phyloP scores from a whole-genome alignment of 148 eudicot species.

The Rhododendron kiyosumense region DNA sequence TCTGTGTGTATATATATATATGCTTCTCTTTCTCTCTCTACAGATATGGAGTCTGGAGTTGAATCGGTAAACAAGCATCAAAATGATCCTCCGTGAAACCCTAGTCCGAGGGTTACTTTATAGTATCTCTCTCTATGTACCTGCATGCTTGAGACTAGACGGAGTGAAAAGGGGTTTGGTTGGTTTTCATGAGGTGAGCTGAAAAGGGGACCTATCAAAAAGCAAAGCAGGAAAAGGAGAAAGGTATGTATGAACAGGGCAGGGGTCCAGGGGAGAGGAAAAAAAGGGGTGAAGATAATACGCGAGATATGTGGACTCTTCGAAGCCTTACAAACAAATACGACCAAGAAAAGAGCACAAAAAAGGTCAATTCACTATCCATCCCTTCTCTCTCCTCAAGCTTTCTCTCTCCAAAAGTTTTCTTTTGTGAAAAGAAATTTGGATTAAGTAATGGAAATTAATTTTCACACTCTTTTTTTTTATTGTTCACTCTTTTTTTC shows the following conservation, averaged over 20 bases:
- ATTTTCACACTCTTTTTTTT: too few species aligned
- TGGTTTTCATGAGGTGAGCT: conserved; percentile 13
- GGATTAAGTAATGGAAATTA: not conserved
- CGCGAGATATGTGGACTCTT: conserved; percentile 63
- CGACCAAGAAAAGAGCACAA: conserved; percentile 22
- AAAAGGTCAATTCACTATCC: conserved; percentile 54
- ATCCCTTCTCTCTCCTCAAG: not conserved
- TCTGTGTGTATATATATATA: not conserved
- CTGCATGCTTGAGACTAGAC: conserved; percentile 56
- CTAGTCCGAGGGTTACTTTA: not conserved
- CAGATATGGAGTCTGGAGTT: not conserved
- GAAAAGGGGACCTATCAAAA: conserved; percentile 1
- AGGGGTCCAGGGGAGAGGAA: not conserved
- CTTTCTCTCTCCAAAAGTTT: conserved; percentile 10
- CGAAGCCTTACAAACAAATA: conserved; percentile 68
- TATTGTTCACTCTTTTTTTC: too few species aligned
- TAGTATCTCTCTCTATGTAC: conserved; percentile 14
- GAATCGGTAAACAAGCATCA: not conserved
- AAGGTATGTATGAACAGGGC: not conserved
- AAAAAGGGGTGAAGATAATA: conserved; percentile 24
- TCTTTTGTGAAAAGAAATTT: not conserved
- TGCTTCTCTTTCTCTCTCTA: not conserved
- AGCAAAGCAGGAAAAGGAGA: conserved; percentile 9
- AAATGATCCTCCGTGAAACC: conserved; percentile 6
- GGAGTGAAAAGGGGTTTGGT: conserved; percentile 8